phyloP scores from a whole-genome alignment of 805 yeast genomes.

The Priceomyces castillae region DNA sequence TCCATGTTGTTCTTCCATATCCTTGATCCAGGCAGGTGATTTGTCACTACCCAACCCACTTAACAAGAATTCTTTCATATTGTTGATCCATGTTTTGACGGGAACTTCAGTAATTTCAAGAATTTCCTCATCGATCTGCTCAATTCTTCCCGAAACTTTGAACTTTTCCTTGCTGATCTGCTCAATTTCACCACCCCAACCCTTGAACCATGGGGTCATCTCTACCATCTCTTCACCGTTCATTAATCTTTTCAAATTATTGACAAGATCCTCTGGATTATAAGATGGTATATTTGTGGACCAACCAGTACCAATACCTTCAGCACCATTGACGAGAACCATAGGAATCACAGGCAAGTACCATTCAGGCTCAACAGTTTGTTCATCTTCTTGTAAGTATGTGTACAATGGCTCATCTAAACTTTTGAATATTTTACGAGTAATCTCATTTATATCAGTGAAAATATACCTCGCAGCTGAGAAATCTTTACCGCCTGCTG shows the following conservation, averaged over 20 bases:
- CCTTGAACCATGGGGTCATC: slow-evolving; percentile 91
- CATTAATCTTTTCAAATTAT: slow-evolving; percentile 72
- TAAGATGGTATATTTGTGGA: slow-evolving; percentile 88
- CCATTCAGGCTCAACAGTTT: slow-evolving; percentile 93
- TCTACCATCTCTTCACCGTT: slow-evolving; percentile 64
- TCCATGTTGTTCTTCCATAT: slow-evolving; percentile 92
- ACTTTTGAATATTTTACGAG: slow-evolving; percentile 73
- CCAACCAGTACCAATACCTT: slow-evolving; percentile 99
- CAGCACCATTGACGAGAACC: slow-evolving; percentile 93
- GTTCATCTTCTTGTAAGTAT: slow-evolving; percentile 90
- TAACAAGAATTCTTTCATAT: slow-evolving; percentile 79
- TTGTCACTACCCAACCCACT: slow-evolving; percentile 80
- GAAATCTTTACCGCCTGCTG: slow-evolving; percentile 96
- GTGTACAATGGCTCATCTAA: slow-evolving; percentile 74
- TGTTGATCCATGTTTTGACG: slow-evolving; percentile 87
- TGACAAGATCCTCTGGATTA: slow-evolving; percentile 81
- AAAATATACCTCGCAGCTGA: slow-evolving; percentile 97
- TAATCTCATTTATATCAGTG: slow-evolving; percentile 76
- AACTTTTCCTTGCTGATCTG: slow-evolving; percentile 63
- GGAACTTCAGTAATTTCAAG: slow-evolving; percentile 92
- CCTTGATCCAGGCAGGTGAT: slow-evolving; percentile 81
- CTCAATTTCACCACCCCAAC: slow-evolving; percentile 87
- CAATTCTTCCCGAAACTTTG: slow-evolving; percentile 76
- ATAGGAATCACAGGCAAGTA: slow-evolving; percentile 92
- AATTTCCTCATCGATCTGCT: slow-evolving; percentile 74